phyloP scores from a whole-genome alignment of 2,329 filamentous ascomycete genomes.

The Epichloe aotearoae region DNA sequence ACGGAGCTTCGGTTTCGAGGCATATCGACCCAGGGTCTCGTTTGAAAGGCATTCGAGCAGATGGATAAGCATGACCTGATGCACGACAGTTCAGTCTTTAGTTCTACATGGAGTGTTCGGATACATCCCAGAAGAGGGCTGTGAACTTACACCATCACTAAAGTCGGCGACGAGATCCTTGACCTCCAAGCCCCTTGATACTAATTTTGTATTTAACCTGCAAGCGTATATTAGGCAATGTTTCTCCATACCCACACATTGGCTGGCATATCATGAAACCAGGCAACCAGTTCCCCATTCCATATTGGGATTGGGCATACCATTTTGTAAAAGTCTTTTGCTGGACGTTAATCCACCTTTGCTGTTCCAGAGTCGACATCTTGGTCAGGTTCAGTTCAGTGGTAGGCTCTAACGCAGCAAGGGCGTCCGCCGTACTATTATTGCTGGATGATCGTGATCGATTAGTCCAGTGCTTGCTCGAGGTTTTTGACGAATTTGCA shows the following conservation, averaged over 20 bases:
- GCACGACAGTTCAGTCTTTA: background rate
- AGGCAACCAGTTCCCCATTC: background rate
- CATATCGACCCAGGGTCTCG: conserved; percentile 93
- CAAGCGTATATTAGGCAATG: background rate
- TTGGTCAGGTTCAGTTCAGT: conserved; percentile 38
- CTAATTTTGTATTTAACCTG: conserved; percentile 93
- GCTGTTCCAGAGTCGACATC: conserved; percentile 52
- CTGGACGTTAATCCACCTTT: conserved; percentile 68
- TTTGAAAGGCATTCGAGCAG: conserved; percentile 90
- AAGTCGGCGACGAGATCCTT: conserved; percentile 81
- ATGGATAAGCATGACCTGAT: conserved; percentile 83
- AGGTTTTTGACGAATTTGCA: conserved; percentile 4
- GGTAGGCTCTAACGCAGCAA: conserved; percentile 32
- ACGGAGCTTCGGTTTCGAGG: conserved; percentile 86
- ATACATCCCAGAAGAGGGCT: background rate
- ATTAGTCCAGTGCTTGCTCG: conserved; percentile 16
- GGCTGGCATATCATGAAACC: background rate
- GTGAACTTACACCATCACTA: conserved; percentile 70
- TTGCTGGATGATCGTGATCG: conserved; percentile 22
- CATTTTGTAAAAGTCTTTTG: conserved; percentile 99
- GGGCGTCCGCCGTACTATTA: conserved; percentile 24
- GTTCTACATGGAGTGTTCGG: conserved; percentile 4
- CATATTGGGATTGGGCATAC: conserved; percentile 12
- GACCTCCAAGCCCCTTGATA: conserved; percentile 63
- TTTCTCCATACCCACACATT: background rate